phyloP scores from a whole-genome alignment of 2,329 filamentous ascomycete genomes.

The Lachnellula cervina region DNA sequence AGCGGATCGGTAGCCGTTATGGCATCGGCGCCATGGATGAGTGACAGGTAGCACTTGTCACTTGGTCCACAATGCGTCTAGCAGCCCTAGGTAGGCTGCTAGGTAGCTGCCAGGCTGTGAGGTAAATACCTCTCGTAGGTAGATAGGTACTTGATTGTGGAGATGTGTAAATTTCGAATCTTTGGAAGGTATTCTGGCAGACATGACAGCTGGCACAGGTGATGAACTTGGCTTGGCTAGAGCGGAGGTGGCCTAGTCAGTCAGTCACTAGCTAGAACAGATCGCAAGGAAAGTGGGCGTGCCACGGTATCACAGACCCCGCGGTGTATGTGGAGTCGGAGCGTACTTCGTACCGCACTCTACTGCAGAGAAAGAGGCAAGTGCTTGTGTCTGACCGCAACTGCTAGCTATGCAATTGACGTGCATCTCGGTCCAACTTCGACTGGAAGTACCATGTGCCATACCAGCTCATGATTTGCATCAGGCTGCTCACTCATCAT shows the following conservation, averaged over 20 bases:
- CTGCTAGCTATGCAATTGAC: too few relatives aligned
- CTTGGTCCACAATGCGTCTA: not conserved
- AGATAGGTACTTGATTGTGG: not conserved
- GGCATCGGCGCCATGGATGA: not conserved
- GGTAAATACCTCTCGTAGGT: not conserved
- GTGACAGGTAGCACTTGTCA: not conserved
- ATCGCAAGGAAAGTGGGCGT: not conserved
- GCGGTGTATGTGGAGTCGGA: too few relatives aligned
- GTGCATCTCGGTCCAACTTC: too few relatives aligned
- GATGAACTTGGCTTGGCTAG: not conserved
- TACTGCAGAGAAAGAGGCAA: too few relatives aligned
- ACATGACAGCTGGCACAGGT: conserved; percentile 9
- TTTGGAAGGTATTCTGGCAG: not conserved
- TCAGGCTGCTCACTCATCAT: too few relatives aligned
- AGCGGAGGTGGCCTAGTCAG: not conserved
- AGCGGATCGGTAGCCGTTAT: not conserved
- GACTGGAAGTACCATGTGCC: too few relatives aligned
- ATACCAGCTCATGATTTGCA: too few relatives aligned
- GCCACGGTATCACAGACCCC: not conserved
- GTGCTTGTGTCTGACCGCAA: too few relatives aligned
- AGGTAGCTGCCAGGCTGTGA: not conserved
- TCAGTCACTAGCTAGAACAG: not conserved
- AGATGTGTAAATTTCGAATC: not conserved
- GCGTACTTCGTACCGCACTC: too few relatives aligned
- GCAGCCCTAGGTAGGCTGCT: too few relatives aligned